phyloP scores from a whole-genome alignment of 225 moss, liverwort and hornwort species.

The Marchantia polymorpha region DNA sequence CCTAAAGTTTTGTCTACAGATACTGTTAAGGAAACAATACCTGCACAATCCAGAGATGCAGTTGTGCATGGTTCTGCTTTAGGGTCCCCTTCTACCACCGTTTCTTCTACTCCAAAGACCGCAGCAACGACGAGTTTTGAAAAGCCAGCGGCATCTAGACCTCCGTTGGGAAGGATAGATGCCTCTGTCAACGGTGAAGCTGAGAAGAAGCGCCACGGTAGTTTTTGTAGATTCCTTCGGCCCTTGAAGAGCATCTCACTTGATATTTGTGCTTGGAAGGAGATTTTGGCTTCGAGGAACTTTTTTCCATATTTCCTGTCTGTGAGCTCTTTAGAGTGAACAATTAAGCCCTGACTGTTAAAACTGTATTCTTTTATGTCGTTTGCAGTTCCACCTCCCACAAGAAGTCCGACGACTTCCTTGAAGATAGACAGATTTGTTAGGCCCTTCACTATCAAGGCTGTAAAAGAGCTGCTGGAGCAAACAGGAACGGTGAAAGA shows the following conservation, averaged over 20 bases:
- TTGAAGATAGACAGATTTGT: conserved; percentile 97
- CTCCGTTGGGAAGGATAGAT: conserved; percentile 56
- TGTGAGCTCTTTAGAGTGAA: not conserved
- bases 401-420: conserved; percentile 63
- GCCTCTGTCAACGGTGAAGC: conserved; percentile 68
- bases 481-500: conserved; percentile 88
- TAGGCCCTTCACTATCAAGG: conserved; percentile 95
- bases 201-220: conserved; percentile 76
- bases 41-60: conserved; percentile 50
- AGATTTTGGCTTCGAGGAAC: not conserved
- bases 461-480: conserved; percentile 81
- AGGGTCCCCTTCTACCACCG: conserved; percentile 45
- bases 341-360: not conserved
- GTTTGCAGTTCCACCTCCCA: conserved; percentile 71
- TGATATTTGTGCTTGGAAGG: not conserved
- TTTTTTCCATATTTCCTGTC: not conserved
- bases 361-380: not conserved
- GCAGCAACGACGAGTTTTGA: conserved; percentile 54
- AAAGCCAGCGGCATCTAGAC: conserved; percentile 49
- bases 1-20: conserved; percentile 32
- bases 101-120: conserved; percentile 55
- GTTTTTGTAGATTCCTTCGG: not conserved
- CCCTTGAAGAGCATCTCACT: not conserved
- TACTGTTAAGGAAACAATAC: conserved; percentile 41
- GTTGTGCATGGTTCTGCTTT: conserved; percentile 29